These are phyloP conservation scores for Phytophthora syringae DNA, from an alignment of 352 stramenopile genomes.

Conservation along the genomic window DNA sequence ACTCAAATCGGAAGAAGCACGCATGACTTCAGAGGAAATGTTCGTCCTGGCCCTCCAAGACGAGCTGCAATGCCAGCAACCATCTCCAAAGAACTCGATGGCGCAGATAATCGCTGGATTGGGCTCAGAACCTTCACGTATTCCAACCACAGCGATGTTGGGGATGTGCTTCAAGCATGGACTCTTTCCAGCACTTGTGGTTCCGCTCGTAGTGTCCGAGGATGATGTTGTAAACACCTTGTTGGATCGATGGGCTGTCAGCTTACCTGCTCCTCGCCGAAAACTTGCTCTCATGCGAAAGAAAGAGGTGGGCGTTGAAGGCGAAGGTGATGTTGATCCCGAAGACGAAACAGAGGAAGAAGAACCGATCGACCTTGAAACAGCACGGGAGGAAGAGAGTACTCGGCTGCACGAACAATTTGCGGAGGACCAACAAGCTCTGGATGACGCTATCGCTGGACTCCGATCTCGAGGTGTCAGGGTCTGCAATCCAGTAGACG, in stretches of 20 bases:
- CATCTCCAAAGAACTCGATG: not conserved
- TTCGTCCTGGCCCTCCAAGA: conserved; percentile 25
- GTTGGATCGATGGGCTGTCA: conserved; percentile 41
- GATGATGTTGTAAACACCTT: conserved; percentile 32
- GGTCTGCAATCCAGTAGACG: conserved; percentile 35
- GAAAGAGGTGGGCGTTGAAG: conserved; percentile 15
- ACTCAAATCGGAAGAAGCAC: conserved; percentile 31
- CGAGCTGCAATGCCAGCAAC: conserved; percentile 18
- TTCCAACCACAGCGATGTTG: conserved; percentile 51
- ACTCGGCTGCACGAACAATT: conserved; percentile 56
- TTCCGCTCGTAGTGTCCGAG: conserved; percentile 47
- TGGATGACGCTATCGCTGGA: conserved; percentile 40
- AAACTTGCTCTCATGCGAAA: conserved; percentile 33
- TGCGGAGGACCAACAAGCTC: conserved; percentile 43
- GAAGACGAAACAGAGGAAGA: conserved; percentile 26
- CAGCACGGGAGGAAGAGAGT: conserved; percentile 48
- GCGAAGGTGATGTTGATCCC: conserved; percentile 11
- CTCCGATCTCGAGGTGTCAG: conserved; percentile 47
- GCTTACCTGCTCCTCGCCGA: conserved; percentile 31
- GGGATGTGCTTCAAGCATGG: conserved; percentile 46
- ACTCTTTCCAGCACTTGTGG: conserved; percentile 61
- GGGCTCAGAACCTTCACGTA: conserved; percentile 29
- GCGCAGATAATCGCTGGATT: conserved; percentile 37
- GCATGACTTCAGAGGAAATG: conserved; percentile 21
- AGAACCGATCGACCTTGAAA: conserved; percentile 41